Evolutionary conservation across 208 protist genomes (phyloP), one percentile per base, ranked within the genome.

Genomic region (Trypanosoma lewisi): DNA sequence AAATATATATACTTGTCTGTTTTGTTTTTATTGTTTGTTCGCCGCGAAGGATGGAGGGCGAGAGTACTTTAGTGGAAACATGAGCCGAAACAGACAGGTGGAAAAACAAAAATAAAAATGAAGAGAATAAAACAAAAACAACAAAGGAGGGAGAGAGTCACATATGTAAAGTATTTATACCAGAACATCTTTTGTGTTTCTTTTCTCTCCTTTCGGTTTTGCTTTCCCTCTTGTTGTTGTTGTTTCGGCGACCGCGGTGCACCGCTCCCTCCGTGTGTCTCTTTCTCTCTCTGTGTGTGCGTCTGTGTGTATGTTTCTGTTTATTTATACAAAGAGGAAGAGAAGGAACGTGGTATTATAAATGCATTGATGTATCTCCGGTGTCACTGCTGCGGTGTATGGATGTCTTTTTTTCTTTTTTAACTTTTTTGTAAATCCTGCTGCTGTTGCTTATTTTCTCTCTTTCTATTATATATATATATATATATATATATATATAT

Each of bases 261-360:
- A 44, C 17, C 27, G 14, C 48, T 14, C 7, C 30, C 1, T 63
- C 30, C 25, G 21, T 19, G n/a, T 27, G 2, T 16, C 4, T 60
- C 33, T 37, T 17, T 28, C 5, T 31, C 17, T 30, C 17, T 61
- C 2, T 36, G 7, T 1, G 30, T 51, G 23, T 11, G 25, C 37
- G 63, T 25, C 21, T 63, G 60, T 60, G 59, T 63, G 61, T 53
- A 37, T 51, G 23, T 70, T 62, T 44, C n/a, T n/a, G n/a, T n/a
- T n/a, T n/a, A n/a, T n/a, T n/a, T n/a, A n/a, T n/a, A n/a, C n/a
- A n/a, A n/a, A n/a, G n/a, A n/a, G n/a, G n/a, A n/a, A n/a, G n/a
- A n/a, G n/a, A n/a, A n/a, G n/a, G n/a, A n/a, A n/a, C n/a, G n/a
- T n/a, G n/a, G n/a, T n/a, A n/a, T n/a, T n/a, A n/a, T n/a, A n/a